These are phyloP conservation scores for Alternaria sp. DNA, from an alignment of 2,329 filamentous ascomycete species.

Conservation along the genomic window DNA sequence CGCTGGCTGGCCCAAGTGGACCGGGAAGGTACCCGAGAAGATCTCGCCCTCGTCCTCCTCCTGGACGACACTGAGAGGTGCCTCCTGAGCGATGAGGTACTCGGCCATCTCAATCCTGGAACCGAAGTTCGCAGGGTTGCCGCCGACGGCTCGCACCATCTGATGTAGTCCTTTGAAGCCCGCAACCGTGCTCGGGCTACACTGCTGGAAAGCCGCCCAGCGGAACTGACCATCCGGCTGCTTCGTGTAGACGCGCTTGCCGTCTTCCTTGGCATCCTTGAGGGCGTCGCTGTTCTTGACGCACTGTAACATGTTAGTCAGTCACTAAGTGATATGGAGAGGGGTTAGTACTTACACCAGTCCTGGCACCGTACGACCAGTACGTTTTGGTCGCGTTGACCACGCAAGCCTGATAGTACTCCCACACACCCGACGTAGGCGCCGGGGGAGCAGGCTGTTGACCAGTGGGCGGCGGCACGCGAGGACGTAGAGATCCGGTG, in stretches of 20 bases:
- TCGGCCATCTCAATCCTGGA: background rate
- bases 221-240: background rate
- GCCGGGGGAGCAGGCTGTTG: background rate
- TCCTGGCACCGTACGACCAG: background rate
- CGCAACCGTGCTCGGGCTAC: background rate
- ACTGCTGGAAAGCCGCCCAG: background rate
- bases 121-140: background rate
- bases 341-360: background rate
- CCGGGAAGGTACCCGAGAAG: background rate
- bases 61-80: background rate
- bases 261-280: background rate
- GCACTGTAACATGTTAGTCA: background rate
- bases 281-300: background rate
- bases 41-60: background rate
- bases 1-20: background rate
- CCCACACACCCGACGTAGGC: background rate
- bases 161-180: background rate
- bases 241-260: background rate
- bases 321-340: background rate
- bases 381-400: background rate
- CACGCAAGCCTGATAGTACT: background rate
- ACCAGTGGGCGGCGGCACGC: background rate
- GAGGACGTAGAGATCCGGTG: background rate
- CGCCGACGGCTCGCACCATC: slow-evolving; percentile 1
- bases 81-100: background rate